A percentile compares a stretch with the other conserved stretches of the same genome.
phyloP scores from a whole-genome alignment of 805 yeast species.

The Schwanniomyces vanrijiae region DNA sequence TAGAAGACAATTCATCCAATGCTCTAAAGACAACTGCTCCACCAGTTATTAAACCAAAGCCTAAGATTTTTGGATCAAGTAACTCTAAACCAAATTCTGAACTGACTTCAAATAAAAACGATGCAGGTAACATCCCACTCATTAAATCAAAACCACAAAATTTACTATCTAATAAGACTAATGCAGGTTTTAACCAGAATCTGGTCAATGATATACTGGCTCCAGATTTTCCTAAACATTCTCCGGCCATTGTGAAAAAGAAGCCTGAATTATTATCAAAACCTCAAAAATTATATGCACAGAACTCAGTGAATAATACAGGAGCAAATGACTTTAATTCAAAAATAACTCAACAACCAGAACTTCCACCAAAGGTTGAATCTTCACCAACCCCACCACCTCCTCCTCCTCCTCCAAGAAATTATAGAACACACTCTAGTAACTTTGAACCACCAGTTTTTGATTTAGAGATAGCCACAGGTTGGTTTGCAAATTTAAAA shows the following conservation, averaged over 20 bases:
- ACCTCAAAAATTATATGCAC: neutral
- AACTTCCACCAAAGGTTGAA: neutral
- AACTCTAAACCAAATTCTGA: neutral
- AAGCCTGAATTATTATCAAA: neutral
- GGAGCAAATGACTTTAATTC: neutral
- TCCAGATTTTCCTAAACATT: neutral
- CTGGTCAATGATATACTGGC: no score
- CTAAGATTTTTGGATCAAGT: neutral
- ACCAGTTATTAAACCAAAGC: neutral
- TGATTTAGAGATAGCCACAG: slow-evolving; percentile 42
- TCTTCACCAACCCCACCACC: slow-evolving; percentile 19
- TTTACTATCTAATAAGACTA: neutral
- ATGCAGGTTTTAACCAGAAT: neutral
- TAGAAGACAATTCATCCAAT: neutral
- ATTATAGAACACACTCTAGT: slow-evolving; percentile 13
- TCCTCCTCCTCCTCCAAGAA: slow-evolving; percentile 31
- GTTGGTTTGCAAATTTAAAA: slow-evolving; percentile 45
- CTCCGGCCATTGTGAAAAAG: neutral
- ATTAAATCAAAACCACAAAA: neutral
- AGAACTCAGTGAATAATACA: neutral
- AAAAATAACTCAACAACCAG: no score
- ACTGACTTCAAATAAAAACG: neutral
- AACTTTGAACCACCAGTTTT: slow-evolving; percentile 30
- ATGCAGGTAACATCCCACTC: neutral
- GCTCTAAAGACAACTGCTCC: neutral